These are phyloP conservation scores for Phytophthora pisi DNA, from an alignment of 352 stramenopile genomes.

Conservation along the genomic window DNA sequence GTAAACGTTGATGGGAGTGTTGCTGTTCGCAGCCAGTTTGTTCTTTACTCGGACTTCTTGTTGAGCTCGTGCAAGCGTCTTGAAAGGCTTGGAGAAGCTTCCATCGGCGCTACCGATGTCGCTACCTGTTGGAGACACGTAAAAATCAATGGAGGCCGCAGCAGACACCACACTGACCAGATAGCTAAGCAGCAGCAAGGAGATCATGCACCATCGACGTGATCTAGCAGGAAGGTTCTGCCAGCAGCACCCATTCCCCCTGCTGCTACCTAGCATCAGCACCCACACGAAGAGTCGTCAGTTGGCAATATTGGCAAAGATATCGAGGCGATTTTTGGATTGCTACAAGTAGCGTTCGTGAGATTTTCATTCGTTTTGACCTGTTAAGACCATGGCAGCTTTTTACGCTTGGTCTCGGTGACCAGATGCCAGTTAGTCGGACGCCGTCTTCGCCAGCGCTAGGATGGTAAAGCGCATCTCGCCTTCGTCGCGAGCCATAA, in stretches of 20 bases:
- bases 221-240: background rate
- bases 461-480: constrained; percentile 96
- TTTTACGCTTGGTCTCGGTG: constrained; percentile 7
- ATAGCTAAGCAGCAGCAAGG: constrained; percentile 5
- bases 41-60: constrained; percentile 40
- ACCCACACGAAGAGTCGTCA: constrained; percentile 24
- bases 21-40: constrained; percentile 24
- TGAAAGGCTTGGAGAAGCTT: constrained; percentile 55
- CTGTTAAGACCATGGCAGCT: constrained; percentile 7
- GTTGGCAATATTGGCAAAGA: constrained; percentile 1
- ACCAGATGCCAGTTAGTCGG: constrained; percentile 23
- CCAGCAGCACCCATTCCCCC: background rate
- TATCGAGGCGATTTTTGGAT: background rate
- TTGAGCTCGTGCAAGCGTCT: constrained; percentile 54
- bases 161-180: constrained; percentile 1
- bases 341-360: background rate
- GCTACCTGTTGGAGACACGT: constrained; percentile 52
- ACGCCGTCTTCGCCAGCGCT: constrained; percentile 81
- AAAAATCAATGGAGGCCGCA: constrained; percentile 47
- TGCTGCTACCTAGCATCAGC: background rate
- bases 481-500: constrained; percentile 94
- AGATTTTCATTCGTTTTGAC: constrained; percentile 12
- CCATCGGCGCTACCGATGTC: constrained; percentile 51
- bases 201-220: background rate
- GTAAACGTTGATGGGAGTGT: constrained; percentile 59